Evolutionary conservation across 495 filamentous ascomycete genomes (phyloP), one percentile per base, ranked within the genome.

Genomic region (Neurospora terricola): DNA sequence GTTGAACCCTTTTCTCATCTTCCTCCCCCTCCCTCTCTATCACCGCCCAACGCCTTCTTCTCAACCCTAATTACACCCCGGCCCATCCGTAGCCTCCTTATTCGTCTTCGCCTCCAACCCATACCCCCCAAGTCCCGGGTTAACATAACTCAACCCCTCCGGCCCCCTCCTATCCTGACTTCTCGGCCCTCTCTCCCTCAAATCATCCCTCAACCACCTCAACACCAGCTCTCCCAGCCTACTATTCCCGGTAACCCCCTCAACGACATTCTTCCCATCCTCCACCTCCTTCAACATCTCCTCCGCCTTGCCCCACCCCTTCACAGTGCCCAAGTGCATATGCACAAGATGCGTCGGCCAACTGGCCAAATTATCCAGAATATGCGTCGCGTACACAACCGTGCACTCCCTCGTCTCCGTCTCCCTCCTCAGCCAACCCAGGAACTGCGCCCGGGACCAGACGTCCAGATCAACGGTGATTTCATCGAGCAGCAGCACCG

Each of bases 341-440:
- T 98, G 94, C 70, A 97, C 94, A 69, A 99, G 81, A 83, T 99
- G 94, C 0, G 91, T 97, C 69, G 96, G 96, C 96, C 96, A 99
- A 40, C 88, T 88, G 1, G 92, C 93, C 36, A 98, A 80, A 75
- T 97, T 96, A 79, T 99, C 96, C 76, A 99, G 80, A 71, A 99
- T 97, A 80, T 99, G 96, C 23, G 96, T 98, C 34, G 96, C 96
- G 82, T 99, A 99, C 36, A 98, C 94, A 76, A 99, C 92, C 3
- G 96, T 97, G 79, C 94, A 97, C 11, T 88, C 82, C 69, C 96
- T 83, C 8, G 77, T 83, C 83, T 94, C 91, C 0, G 96, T 98
- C 87, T 99, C 96, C 27, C 86, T 85, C 79, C 93, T 92, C 78
- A 99, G 79, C 80, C 94, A 99, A 3, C 84, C 81, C n/a, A 99